phyloP scores from a whole-genome alignment of 805 yeast genomes.

The Komagataella ulmi region DNA sequence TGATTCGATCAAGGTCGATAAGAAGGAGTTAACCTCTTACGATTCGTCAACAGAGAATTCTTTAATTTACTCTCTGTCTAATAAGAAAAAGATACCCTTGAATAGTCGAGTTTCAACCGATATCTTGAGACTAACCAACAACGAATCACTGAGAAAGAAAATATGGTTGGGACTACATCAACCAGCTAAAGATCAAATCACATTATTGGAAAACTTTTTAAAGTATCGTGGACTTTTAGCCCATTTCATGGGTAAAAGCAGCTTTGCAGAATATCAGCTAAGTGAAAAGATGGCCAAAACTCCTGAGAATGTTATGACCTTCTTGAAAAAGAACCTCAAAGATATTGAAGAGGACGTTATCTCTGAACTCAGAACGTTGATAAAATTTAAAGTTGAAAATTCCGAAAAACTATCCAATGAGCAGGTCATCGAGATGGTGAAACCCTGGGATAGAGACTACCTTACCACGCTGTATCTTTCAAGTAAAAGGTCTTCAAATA shows the following conservation, averaged over 20 bases:
- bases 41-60: conserved; percentile 9
- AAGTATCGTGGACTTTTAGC: conserved; percentile 61
- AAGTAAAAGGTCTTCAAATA: conserved; percentile 20
- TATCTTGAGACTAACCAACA: conserved; percentile 44
- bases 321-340: conserved; percentile 45
- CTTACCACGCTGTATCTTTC: conserved; percentile 16
- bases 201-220: conserved; percentile 42
- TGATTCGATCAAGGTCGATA: conserved; percentile 14
- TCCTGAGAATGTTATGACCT: conserved; percentile 63
- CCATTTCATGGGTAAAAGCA: conserved; percentile 50
- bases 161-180: conserved; percentile 70
- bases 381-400: conserved; percentile 15
- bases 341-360: conserved; percentile 40
- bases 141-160: conserved; percentile 42
- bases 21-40: conserved; percentile 12
- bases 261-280: conserved; percentile 70
- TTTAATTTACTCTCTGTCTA: conserved; percentile 21
- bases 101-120: conserved; percentile 54
- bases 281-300: conserved; percentile 82
- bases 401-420: conserved; percentile 15
- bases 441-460: conserved; percentile 92
- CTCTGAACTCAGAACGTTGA: conserved; percentile 40
- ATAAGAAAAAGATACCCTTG: conserved; percentile 33
- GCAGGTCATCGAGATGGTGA: conserved; percentile 31
- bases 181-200: conserved; percentile 49